A percentile compares a stretch with the other conserved stretches of the same genome.
These are phyloP conservation scores for Schoenoplectus tabernaemontani DNA, from an alignment of 202 grass and related monocot genomes.

Conservation along the genomic window DNA sequence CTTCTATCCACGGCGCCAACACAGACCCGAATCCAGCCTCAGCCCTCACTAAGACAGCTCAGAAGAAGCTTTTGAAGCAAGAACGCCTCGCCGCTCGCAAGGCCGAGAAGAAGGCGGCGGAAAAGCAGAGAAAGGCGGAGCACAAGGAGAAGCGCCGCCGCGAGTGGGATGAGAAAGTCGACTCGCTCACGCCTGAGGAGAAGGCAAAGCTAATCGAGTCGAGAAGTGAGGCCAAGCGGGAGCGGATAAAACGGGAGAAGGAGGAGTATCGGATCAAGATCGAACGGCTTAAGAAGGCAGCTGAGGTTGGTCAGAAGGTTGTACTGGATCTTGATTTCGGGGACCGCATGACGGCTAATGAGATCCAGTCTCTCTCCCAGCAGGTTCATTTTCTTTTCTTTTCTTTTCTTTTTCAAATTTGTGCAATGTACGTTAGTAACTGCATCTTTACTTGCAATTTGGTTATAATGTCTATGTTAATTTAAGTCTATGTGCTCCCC, in stretches of 20 bases:
- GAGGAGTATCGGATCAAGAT: conserved; percentile 51
- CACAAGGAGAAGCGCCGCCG: conserved; percentile 47
- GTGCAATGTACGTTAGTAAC: neutral
- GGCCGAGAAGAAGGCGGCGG: conserved; percentile 60
- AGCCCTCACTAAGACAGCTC: conserved; percentile 61
- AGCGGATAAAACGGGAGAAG: conserved; percentile 46
- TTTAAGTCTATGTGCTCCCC: neutral
- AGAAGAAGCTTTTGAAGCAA: conserved; percentile 71
- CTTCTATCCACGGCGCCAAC: neutral
- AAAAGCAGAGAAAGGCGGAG: conserved; percentile 54
- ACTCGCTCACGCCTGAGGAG: conserved; percentile 53
- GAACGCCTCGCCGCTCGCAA: conserved; percentile 55
- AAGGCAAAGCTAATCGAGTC: conserved; percentile 42
- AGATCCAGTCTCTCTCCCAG: conserved; percentile 74
- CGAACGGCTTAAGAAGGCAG: conserved; percentile 50
- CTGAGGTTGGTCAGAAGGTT: conserved; percentile 58
- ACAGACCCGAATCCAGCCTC: neutral
- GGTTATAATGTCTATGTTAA: conserved; percentile 9
- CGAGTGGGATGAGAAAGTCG: conserved; percentile 59
- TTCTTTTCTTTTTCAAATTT: neutral
- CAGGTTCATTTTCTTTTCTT: conserved; percentile 41
- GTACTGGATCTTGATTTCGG: conserved; percentile 87
- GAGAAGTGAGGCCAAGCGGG: conserved; percentile 37
- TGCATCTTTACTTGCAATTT: neutral
- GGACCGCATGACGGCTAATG: conserved; percentile 65